Base-by-base conservation (phyloP, 306 rosid species). In the Castanospermum australe region DNA sequence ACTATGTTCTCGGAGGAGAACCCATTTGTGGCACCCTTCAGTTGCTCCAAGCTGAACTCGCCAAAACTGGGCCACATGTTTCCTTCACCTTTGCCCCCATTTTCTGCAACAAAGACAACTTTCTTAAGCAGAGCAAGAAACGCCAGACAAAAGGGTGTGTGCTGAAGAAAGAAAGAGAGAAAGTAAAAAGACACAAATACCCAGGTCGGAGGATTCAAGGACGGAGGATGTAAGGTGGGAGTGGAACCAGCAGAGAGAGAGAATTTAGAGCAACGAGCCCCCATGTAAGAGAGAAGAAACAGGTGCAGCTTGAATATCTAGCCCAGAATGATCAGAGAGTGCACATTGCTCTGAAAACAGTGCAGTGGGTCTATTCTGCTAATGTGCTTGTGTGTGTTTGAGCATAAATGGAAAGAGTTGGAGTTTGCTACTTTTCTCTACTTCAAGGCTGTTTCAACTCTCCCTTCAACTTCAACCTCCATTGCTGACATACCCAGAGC, bases 241-340 rank as follows among this genome's bases (percentile, higher is more conserved):
- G 20, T 83, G 82, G 79, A 88, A 90, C 92, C 94, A 90, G 83
- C 94, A 90, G 71, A 88, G 72, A 5, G 92, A 90, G 89, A 90
- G n/a, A n/a, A 86, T 82, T 87, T 90, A 45, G 94, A 90, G 89
- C 94, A 90, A 60, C 90, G 85, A 69, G 89, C 92, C 77, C 94
- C 94, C 94, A 90, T 90, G 20, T 63, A 64, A 20, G 38, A 30
- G 75, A 55, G 21, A 39, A 42, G 60, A 72, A 15, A 62, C 47
- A 63, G 35, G 24, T 17, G 32, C 61, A 45, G 61, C 25, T n/a
- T 54, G 28, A 13, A 73, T 20, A 9, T 21, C 25, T 55, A 44
- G 12, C 36, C 25, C 55, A 4, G 67, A 66, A 55, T 18, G 77
- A 79, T 76, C 71, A 67, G 50, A 45, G 8, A 30, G 44, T n/a